Conservation (phyloP, 805 yeast genomes). For the Metschnikowia chrysomelidarum region DNA sequence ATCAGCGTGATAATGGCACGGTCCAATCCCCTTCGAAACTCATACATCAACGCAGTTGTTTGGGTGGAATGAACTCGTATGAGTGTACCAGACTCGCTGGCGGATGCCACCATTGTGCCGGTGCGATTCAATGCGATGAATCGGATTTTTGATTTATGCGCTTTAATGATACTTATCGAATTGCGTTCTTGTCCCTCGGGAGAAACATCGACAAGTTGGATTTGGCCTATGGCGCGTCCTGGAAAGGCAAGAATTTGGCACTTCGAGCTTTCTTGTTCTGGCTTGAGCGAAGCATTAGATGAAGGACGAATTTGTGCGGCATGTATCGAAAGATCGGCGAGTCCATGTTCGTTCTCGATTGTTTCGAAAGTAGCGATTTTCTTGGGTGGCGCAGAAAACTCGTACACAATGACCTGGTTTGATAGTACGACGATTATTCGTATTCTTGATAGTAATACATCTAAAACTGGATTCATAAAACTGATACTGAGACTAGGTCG, state of each 20-base stretch:
- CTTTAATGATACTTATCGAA: conserved; percentile 66
- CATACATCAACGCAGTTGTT: conserved; percentile 69
- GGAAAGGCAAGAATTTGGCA: conserved; percentile 72
- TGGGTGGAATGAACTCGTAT: conserved; percentile 70
- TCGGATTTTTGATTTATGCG: conserved; percentile 67
- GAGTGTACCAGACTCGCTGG: conserved; percentile 79
- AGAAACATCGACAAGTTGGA: conserved; percentile 74
- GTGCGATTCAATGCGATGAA: conserved; percentile 60
- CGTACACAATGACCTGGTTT: conserved; percentile 69
- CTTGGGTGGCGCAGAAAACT: conserved; percentile 78
- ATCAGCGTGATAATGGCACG: conserved; percentile 78
- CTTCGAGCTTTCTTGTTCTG: conserved; percentile 20
- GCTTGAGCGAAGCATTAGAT: conserved; percentile 11
- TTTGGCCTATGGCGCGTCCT: conserved; percentile 70
- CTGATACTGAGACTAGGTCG: conserved; percentile 71
- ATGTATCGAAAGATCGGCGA: conserved; percentile 53
- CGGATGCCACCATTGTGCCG: conserved; percentile 74
- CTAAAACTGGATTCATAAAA: conserved; percentile 71
- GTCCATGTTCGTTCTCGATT: conserved; percentile 56
- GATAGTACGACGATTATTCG: conserved; percentile 71
- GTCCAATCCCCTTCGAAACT: conserved; percentile 88
- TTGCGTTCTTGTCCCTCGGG: conserved; percentile 63
- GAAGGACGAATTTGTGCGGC: conserved; percentile 14
- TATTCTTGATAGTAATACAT: conserved; percentile 71
- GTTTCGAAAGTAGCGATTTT: conserved; percentile 65